Evolutionary conservation across 2,329 filamentous ascomycete genomes (phyloP).

Genomic region (Cercospora beticola): DNA sequence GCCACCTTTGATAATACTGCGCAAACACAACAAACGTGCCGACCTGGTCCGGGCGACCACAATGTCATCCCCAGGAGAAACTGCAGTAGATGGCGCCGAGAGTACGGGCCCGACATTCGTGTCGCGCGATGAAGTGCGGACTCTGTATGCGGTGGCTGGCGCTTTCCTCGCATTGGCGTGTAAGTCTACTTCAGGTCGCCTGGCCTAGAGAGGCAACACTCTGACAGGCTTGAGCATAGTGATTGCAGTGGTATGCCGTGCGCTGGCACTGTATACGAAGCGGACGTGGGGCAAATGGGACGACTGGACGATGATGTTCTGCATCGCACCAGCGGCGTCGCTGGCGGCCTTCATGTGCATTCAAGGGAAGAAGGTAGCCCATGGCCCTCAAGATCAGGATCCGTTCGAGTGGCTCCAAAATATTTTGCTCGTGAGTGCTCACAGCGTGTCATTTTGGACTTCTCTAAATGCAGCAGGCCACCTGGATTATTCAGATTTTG

Average conservation of each 20-base stretch:
- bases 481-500: background rate
- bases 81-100: background rate
- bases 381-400: background rate
- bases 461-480: background rate
- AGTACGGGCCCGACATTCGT: background rate
- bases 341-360: background rate
- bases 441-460: too few species aligned
- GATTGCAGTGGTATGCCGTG: constrained; percentile 3
- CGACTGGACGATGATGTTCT: constrained; percentile 9
- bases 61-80: constrained; percentile 2
- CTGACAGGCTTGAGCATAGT: background rate
- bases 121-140: background rate
- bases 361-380: background rate
- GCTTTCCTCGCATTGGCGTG: constrained; percentile 6
- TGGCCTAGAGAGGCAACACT: background rate
- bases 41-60: background rate
- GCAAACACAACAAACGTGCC: background rate
- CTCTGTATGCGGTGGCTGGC: constrained; percentile 2
- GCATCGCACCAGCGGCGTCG: background rate
- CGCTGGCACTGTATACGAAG: background rate
- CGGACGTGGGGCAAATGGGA: constrained; percentile 8
- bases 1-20: background rate
- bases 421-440: constrained; percentile 2
- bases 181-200: background rate
- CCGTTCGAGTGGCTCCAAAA: background rate